Evolutionary conservation across 306 rosid species (phyloP).

Genomic region (Hippophae tibetana): DNA sequence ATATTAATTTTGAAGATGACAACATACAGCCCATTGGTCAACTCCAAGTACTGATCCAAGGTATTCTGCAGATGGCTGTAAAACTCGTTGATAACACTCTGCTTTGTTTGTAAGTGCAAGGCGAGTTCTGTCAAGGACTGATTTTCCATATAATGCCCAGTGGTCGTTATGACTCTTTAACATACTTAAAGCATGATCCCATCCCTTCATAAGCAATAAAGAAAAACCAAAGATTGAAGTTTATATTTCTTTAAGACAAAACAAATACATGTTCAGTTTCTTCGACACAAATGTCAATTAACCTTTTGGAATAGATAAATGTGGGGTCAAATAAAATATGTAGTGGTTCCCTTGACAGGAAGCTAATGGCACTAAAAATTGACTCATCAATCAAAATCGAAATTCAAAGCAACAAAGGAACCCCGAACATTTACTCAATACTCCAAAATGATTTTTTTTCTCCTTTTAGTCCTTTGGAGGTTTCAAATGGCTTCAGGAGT

Average conservation of each 20-base stretch:
- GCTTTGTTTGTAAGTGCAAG: conserved; percentile 88
- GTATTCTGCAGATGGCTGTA: conserved; percentile 94
- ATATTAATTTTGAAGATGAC: conserved; percentile 2
- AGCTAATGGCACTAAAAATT: neutral
- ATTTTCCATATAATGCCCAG: conserved; percentile 91
- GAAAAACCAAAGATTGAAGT: conserved; percentile 15
- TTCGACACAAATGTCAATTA: conserved; percentile 8
- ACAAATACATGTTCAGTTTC: conserved; percentile 8
- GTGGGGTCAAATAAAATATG: neutral
- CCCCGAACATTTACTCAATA: neutral
- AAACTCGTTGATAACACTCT: conserved; percentile 57
- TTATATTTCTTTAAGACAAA: conserved; percentile 7
- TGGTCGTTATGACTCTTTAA: conserved; percentile 42
- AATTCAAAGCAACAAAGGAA: neutral
- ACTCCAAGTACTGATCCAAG: conserved; percentile 91
- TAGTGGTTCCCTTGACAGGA: neutral
- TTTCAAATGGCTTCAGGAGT: neutral
- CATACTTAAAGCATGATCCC: conserved; percentile 68
- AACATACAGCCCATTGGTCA: conserved; percentile 82
- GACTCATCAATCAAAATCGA: neutral
- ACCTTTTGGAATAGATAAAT: neutral
- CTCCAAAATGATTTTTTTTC: too few relatives aligned
- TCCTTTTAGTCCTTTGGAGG: too few relatives aligned
- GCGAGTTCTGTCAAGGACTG: conserved; percentile 94
- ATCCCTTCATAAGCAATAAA: conserved; percentile 57